phyloP scores from a whole-genome alignment of 805 yeast species.

The Priceomyces carsonii region DNA sequence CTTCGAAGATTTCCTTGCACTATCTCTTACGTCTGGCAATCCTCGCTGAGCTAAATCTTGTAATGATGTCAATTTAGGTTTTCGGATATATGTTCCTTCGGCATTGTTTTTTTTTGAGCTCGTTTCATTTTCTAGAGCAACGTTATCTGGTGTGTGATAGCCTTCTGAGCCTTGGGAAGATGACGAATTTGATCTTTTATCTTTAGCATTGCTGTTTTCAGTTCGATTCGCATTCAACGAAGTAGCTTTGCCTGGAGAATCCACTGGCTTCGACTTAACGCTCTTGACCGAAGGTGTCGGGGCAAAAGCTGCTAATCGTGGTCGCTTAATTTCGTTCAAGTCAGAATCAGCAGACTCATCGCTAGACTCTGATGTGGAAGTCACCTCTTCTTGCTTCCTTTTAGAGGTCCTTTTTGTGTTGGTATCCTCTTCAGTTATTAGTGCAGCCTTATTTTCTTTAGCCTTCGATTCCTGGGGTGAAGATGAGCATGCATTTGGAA shows the following conservation, averaged over 20 bases:
- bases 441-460: no score
- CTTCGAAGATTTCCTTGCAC: constrained; percentile 9
- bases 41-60: constrained; percentile 65
- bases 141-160: constrained; percentile 7
- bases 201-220: no score
- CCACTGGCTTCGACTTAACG: background rate
- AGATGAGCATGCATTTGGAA: no score
- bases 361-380: constrained; percentile 11
- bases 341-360: constrained; percentile 9
- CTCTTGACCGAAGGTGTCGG: constrained; percentile 4
- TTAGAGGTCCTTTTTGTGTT: background rate
- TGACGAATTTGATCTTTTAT: constrained; percentile 1
- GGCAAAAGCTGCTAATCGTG: constrained; percentile 10
- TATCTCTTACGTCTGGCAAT: constrained; percentile 64
- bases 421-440: no score
- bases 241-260: no score
- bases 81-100: constrained; percentile 12
- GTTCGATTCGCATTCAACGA: no score
- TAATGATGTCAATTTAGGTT: constrained; percentile 49
- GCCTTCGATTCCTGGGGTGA: no score
- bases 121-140: background rate
- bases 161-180: constrained; percentile 9
- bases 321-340: constrained; percentile 7
- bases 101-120: background rate
- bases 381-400: constrained; percentile 3